A percentile compares a stretch with the other conserved stretches of the same genome.
Evolutionary conservation across 352 stramenopile species (phyloP).

Genomic region (Discostella stelligera): DNA sequence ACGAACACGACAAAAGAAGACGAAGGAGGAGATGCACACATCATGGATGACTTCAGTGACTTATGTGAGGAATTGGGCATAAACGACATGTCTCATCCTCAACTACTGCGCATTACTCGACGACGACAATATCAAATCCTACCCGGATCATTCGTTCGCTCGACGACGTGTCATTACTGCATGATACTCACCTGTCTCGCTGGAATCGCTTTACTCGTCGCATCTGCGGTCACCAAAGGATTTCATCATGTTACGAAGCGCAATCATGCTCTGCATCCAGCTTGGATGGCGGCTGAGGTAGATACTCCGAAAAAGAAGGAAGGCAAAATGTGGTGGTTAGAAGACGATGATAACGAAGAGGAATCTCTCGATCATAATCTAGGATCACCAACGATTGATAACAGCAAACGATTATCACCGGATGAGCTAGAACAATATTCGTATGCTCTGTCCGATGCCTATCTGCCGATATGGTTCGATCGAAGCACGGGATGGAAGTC

Average conservation of each 20-base stretch:
- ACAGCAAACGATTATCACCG: background rate
- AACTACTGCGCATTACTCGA: slow-evolving; percentile 9
- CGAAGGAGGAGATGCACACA: background rate
- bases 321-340: slow-evolving; percentile 15
- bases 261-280: slow-evolving; percentile 13
- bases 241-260: slow-evolving; percentile 21
- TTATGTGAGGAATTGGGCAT: slow-evolving; percentile 40
- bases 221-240: slow-evolving; percentile 26
- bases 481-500: slow-evolving; percentile 28
- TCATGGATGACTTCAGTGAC: slow-evolving; percentile 14
- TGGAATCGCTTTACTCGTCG: slow-evolving; percentile 13
- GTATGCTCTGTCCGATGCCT: slow-evolving; percentile 21
- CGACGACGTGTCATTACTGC: slow-evolving; percentile 10
- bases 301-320: background rate
- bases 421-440: slow-evolving; percentile 15
- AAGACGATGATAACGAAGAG: slow-evolving; percentile 11
- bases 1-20: background rate
- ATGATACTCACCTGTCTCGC: slow-evolving; percentile 8
- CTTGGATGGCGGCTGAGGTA: slow-evolving; percentile 20
- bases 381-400: slow-evolving; percentile 2
- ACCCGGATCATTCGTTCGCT: background rate
- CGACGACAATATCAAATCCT: background rate
- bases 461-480: slow-evolving; percentile 46
- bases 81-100: slow-evolving; percentile 18
- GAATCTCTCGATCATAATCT: background rate